These are phyloP conservation scores for Spergularia marina DNA, from an alignment of 148 eudicot species.

Conservation along the genomic window DNA sequence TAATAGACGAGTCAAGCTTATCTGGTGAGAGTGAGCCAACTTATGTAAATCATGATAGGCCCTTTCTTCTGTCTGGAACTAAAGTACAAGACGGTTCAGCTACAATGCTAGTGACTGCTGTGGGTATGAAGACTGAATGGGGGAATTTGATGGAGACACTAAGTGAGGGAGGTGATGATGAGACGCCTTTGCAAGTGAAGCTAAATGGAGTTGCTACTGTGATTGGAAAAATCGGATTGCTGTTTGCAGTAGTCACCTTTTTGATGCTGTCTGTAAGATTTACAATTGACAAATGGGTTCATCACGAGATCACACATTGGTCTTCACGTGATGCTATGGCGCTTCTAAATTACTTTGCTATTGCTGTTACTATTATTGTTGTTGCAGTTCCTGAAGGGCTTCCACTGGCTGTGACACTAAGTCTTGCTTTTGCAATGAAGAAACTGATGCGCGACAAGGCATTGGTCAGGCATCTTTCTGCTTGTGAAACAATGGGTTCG, in stretches of 20 bases:
- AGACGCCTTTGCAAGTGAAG: slow-evolving; percentile 95
- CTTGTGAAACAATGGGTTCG: slow-evolving; percentile 98
- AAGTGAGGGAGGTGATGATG: slow-evolving; percentile 78
- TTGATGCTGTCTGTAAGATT: slow-evolving; percentile 58
- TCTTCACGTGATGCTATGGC: slow-evolving; percentile 65
- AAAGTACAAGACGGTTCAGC: slow-evolving; percentile 94
- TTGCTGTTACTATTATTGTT: slow-evolving; percentile 85
- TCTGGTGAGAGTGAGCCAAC: slow-evolving; percentile 85
- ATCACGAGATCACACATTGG: slow-evolving; percentile 57
- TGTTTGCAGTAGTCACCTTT: slow-evolving; percentile 77
- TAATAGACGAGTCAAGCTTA: slow-evolving; percentile 86
- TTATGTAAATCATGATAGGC: slow-evolving; percentile 45
- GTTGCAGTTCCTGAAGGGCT: slow-evolving; percentile 99
- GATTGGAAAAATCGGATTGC: slow-evolving; percentile 87
- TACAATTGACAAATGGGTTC: slow-evolving; percentile 47
- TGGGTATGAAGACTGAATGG: slow-evolving; percentile 99
- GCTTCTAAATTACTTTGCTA: slow-evolving; percentile 79
- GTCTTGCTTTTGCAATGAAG: slow-evolving; percentile 97
- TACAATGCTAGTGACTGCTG: slow-evolving; percentile 91
- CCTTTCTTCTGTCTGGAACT: slow-evolving; percentile 77
- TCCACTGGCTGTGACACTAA: slow-evolving; percentile 92
- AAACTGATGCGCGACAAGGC: slow-evolving; percentile 80
- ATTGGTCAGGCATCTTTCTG: slow-evolving; percentile 83
- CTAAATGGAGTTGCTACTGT: slow-evolving; percentile 95
- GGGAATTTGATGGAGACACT: slow-evolving; percentile 93